These are phyloP conservation scores for Salix koriyanagi DNA, from an alignment of 345 rosid species.

Conservation along the genomic window DNA sequence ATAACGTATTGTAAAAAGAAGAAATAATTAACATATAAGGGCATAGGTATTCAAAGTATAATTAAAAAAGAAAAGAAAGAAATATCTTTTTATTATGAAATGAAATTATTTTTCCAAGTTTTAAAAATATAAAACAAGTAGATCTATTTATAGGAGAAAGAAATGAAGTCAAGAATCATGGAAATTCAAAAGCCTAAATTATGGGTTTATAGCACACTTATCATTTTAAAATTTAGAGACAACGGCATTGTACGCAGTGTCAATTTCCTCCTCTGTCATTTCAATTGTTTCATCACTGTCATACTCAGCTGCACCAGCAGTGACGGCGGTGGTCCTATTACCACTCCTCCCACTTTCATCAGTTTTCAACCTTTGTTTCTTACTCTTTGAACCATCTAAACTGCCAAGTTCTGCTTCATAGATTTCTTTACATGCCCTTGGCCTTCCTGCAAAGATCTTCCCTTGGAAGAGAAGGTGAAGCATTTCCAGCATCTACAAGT, in stretches of 20 bases:
- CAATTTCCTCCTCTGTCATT: constrained; percentile 91
- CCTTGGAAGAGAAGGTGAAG: constrained; percentile 32
- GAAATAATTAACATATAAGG: too few relatives aligned
- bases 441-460: constrained; percentile 54
- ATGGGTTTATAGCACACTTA: too few relatives aligned
- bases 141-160: too few relatives aligned
- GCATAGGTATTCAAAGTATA: too few relatives aligned
- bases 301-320: constrained; percentile 32
- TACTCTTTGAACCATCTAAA: constrained; percentile 3
- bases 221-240: constrained; percentile 24
- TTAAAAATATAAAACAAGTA: too few relatives aligned
- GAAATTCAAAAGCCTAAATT: too few relatives aligned
- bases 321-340: constrained; percentile 9
- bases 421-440: constrained; percentile 47
- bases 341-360: constrained; percentile 9
- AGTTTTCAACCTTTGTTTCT: constrained; percentile 26
- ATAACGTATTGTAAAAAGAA: too few relatives aligned
- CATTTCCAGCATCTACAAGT: constrained; percentile 31
- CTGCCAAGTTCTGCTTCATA: constrained; percentile 52
- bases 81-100: too few relatives aligned
- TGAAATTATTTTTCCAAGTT: too few relatives aligned
- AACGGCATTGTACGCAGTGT: constrained; percentile 44
- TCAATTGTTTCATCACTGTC: constrained; percentile 85
- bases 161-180: too few relatives aligned
- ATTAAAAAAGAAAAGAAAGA: too few relatives aligned